Base-by-base conservation (phyloP, 108 stramenopile genomes). In the Cyclotella baltica region DNA sequence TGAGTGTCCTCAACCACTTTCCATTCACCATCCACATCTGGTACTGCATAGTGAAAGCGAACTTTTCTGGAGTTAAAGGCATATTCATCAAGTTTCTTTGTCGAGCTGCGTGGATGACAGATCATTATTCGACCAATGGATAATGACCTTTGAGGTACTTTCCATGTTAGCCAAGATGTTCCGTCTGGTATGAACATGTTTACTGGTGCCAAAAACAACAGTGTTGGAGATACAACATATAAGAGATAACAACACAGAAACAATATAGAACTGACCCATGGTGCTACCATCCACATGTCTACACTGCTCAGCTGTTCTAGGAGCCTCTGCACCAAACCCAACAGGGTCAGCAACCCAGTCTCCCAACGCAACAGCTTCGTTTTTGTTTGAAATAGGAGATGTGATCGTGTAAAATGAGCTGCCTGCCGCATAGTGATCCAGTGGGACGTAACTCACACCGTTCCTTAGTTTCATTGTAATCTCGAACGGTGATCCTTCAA, bases 211-310 rank as follows among this genome's bases (percentile, higher is more conserved):
- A n/a, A n/a, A n/a, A n/a, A n/a, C n/a, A n/a, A n/a, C n/a, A n/a
- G n/a, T n/a, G n/a, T n/a, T n/a, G n/a, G n/a, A n/a, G n/a, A n/a
- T n/a, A n/a, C n/a, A n/a, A n/a, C n/a, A n/a, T n/a, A n/a, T n/a
- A n/a, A n/a, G n/a, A n/a, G n/a, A n/a, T n/a, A n/a, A n/a, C n/a
- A n/a, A n/a, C n/a, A n/a, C n/a, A n/a, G n/a, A n/a, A n/a, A n/a
- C 10, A 13, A 64, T 30, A 16, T 59, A 29, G 0, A 19, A 40
- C 40, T 64, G 20, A 64, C 37, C 29, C 67, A 67, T 67, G 1
- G 67, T 67, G 30, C 67, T 67, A 19, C 67, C 67, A 67, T 67
- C 67, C 1, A 67, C 67, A 51, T 67, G 67, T 25, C 1, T 67
- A 19, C 67, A 67, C 23, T 67, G 67, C 25, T 67, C 67, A 22